A percentile compares a stretch with the other conserved stretches of the same genome.
Conservation (phyloP, 495 filamentous ascomycete species). For the Trichoderma virens region DNA sequence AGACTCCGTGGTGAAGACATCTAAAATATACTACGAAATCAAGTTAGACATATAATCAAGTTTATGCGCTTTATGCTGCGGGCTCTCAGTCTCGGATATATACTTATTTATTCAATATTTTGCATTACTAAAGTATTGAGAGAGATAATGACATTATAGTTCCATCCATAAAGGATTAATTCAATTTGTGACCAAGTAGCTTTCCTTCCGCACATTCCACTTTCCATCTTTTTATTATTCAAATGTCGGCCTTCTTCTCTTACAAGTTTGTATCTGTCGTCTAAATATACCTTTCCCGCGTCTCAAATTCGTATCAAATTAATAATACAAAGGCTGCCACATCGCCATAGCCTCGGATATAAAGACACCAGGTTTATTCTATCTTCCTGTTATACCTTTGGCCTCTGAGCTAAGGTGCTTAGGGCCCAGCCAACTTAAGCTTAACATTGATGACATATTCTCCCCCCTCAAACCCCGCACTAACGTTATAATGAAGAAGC, state of each 20-base stretch:
- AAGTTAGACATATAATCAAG: background rate
- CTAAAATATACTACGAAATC: background rate
- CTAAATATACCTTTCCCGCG: too few species aligned
- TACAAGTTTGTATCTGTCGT: too few species aligned
- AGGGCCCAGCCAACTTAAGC: background rate
- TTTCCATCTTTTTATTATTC: too few species aligned
- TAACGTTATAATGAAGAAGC: background rate
- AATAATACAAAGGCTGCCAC: too few species aligned
- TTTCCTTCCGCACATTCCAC: too few species aligned
- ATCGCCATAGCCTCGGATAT: background rate
- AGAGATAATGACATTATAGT: too few species aligned
- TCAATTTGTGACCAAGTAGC: too few species aligned
- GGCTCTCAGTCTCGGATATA: background rate
- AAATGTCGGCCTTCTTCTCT: too few species aligned
- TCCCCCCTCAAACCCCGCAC: background rate
- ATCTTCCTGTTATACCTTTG: background rate
- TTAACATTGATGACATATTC: background rate
- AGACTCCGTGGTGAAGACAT: background rate
- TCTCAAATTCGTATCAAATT: too few species aligned
- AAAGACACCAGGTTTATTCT: background rate
- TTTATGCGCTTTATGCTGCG: background rate
- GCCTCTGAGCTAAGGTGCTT: background rate
- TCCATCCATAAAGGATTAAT: too few species aligned
- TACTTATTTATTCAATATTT: too few species aligned
- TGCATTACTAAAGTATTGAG: too few species aligned